Evolutionary conservation across 106 monocot species (phyloP).

Genomic region (Apostasia ramifera): DNA sequence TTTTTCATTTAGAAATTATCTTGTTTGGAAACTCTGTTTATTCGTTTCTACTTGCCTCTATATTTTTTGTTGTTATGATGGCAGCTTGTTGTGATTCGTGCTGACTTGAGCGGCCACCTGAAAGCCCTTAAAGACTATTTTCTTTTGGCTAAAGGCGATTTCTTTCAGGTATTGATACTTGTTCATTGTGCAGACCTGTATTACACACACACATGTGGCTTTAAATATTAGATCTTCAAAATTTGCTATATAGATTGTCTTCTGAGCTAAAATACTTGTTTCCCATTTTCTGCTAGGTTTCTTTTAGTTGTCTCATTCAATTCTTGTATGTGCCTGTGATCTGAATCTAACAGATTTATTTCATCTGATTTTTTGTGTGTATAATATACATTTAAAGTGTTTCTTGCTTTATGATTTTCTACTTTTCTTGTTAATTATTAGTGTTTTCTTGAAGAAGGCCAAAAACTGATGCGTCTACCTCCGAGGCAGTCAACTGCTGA

Average conservation of each 20-base stretch:
- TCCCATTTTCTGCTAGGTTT: too few relatives aligned
- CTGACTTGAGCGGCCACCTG: constrained; percentile 92
- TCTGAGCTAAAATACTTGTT: too few relatives aligned
- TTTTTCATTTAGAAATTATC: neutral
- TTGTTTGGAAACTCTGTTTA: constrained; percentile 1
- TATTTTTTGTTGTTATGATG: constrained; percentile 11
- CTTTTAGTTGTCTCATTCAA: too few relatives aligned
- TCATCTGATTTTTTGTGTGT: too few relatives aligned
- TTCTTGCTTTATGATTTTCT: neutral
- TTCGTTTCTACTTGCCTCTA: neutral
- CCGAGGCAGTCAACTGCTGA: constrained; percentile 96
- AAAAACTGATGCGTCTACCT: constrained; percentile 89
- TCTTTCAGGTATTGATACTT: constrained; percentile 68
- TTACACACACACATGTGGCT: too few relatives aligned
- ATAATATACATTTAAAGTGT: too few relatives aligned
- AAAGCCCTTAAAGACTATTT: constrained; percentile 99
- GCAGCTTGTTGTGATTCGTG: constrained; percentile 94
- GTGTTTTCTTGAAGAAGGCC: constrained; percentile 99
- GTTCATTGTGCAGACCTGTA: too few relatives aligned
- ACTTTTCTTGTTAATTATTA: constrained; percentile 11
- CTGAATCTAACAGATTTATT: too few relatives aligned
- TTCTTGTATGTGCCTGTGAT: too few relatives aligned
- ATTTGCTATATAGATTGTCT: too few relatives aligned
- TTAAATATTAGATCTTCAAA: too few relatives aligned
- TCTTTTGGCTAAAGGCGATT: constrained; percentile 98